phyloP scores from a whole-genome alignment of 2,329 filamentous ascomycete genomes.

The Ilyonectria sp. region DNA sequence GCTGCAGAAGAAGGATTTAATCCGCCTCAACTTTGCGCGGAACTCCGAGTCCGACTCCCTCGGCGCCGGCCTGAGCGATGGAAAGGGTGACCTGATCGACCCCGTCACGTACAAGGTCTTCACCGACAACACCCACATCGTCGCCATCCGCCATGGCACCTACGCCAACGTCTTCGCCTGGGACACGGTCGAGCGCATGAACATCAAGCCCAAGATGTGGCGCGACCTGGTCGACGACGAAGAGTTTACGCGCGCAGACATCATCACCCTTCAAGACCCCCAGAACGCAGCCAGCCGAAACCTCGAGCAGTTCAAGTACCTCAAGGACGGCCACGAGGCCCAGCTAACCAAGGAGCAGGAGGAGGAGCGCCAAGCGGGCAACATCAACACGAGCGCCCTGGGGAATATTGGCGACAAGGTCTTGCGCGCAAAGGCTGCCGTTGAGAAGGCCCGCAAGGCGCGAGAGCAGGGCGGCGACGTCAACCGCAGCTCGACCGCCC shows the following conservation, averaged over 20 bases:
- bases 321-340: conserved; percentile 84
- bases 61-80: conserved; percentile 64
- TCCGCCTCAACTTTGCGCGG: conserved; percentile 91
- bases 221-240: conserved; percentile 88
- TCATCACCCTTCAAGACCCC: conserved; percentile 96
- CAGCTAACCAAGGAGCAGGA: conserved; percentile 79
- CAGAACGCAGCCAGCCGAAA: conserved; percentile 89
- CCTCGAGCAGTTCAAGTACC: conserved; percentile 88
- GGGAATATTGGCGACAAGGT: conserved; percentile 88
- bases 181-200: conserved; percentile 95
- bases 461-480: conserved; percentile 73
- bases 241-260: conserved; percentile 90
- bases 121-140: conserved; percentile 97
- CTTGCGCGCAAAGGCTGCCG: conserved; percentile 90
- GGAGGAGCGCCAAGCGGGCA: conserved; percentile 74
- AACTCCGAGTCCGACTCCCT: conserved; percentile 80
- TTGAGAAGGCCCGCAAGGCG: conserved; percentile 89
- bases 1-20: conserved; percentile 85
- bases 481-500: conserved; percentile 65
- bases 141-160: conserved; percentile 83
- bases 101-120: conserved; percentile 98
- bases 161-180: conserved; percentile 97
- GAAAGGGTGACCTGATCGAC: conserved; percentile 87
- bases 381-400: conserved; percentile 84
- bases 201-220: conserved; percentile 98